These are phyloP conservation scores for Thielaviopsis populi DNA, from an alignment of 2,329 filamentous ascomycete genomes.

Conservation along the genomic window DNA sequence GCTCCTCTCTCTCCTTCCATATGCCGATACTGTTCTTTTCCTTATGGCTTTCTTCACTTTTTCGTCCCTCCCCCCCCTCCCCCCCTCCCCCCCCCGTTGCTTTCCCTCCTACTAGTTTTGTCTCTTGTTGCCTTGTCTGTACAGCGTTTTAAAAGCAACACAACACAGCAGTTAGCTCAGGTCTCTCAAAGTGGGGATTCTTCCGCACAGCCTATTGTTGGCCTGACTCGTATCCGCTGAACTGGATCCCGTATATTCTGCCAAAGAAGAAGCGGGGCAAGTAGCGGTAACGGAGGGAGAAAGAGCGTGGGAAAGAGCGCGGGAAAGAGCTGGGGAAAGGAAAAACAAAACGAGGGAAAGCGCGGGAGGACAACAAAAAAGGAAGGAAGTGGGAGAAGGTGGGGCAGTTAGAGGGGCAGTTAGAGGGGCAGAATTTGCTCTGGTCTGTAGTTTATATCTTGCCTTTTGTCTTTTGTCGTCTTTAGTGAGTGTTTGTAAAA, in stretches of 20 bases:
- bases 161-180: no score
- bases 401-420: no score
- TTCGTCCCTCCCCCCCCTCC: no score
- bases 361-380: no score
- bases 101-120: not conserved
- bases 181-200: not conserved
- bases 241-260: not conserved
- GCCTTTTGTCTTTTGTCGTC: no score
- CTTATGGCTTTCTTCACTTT: not conserved
- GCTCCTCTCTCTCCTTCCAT: not conserved
- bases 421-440: no score
- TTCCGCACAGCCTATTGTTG: not conserved
- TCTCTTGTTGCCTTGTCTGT: not conserved
- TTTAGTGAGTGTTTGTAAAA: no score
- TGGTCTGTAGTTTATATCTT: no score
- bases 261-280: not conserved
- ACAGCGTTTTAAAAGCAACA: no score
- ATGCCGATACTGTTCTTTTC: not conserved
- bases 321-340: not conserved
- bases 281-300: not conserved
- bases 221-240: conserved; percentile 3
- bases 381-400: no score
- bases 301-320: not conserved
- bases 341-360: no score
- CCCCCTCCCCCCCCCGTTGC: not conserved